Evolutionary conservation across 768 basidiomycete genomes (phyloP), one percentile per base, ranked within the genome.

Genomic region (Obba rivulosa): DNA sequence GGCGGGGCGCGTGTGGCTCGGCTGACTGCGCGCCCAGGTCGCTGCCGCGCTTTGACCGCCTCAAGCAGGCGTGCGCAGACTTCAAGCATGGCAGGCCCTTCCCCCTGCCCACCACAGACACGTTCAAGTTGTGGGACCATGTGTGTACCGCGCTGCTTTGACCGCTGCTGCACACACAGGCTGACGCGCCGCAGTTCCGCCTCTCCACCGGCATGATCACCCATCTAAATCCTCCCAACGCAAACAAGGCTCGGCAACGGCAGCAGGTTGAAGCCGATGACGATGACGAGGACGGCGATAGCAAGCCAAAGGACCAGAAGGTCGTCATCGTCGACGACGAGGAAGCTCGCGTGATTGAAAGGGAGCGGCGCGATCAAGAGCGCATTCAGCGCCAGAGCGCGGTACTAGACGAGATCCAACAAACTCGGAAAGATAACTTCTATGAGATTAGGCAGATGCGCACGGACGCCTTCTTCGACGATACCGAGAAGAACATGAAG

Each of bases 81-180:
- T 89, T 89, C 54, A 68, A 68, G 43, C 54, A 55, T 2, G 63
- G 67, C 31, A 59, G 74, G 5, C 59, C 68, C 2, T 74, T 74
- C 71, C 69, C 72, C 2, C 54, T 62, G 3, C 34, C 60, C 37
- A 41, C 59, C 1, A 54, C 60, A 22, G 62, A 63, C 5, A 45
- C 77, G 9, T 61, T 65, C 8, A 66, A 67, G 35, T 66, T 83
- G 14, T 90, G 84, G 81, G 82, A 87, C 53, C 77, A 81, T 64
- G 87, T 87, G 58, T 14, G 65, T 57, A 20, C 17, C 9, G 34
- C 22, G 22, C 34, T n/a, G 1, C 17, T 40, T 38, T n/a, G n/a
- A 8, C 34, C 18, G 7, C 8, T 10, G 3, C 17, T 52, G n/a
- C n/a, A n/a, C 16, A 17, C 28, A 31, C 13, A 31, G 5, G 13